Conservation (phyloP, 768 basidiomycete genomes). For the Pleurotus djamor region DNA sequence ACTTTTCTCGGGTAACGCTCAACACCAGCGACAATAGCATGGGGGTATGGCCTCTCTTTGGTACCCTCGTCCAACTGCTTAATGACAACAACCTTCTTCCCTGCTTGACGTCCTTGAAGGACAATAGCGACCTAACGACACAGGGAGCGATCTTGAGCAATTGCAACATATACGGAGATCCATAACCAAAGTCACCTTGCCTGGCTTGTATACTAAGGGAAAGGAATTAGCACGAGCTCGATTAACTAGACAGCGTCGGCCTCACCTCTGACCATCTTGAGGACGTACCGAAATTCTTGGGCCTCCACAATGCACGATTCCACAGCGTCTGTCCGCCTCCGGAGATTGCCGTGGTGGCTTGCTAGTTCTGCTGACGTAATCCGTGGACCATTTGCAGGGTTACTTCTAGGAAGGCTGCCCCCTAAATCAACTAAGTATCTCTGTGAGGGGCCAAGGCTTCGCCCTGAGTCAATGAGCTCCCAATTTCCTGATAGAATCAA, state of each 20-base stretch:
- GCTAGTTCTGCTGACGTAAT: slow-evolving; percentile 30
- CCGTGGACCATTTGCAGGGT: too few relatives aligned
- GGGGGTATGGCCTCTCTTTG: slow-evolving; percentile 94
- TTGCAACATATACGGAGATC: not conserved
- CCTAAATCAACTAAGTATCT: too few relatives aligned
- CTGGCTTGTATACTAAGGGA: slow-evolving; percentile 91
- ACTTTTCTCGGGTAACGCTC: slow-evolving; percentile 99
- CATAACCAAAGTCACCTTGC: slow-evolving; percentile 60
- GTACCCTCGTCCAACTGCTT: slow-evolving; percentile 97
- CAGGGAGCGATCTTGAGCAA: not conserved
- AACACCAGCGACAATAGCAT: slow-evolving; percentile 97
- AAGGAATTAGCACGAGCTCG: slow-evolving; percentile 13
- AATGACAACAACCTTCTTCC: slow-evolving; percentile 99
- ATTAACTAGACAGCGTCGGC: slow-evolving; percentile 6
- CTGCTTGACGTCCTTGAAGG: slow-evolving; percentile 98
- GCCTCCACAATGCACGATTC: slow-evolving; percentile 25
- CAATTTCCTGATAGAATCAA: too few relatives aligned
- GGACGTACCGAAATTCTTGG: slow-evolving; percentile 40
- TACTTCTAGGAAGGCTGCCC: too few relatives aligned
- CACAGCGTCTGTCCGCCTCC: slow-evolving; percentile 20
- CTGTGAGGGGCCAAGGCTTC: too few relatives aligned
- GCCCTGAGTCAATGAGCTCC: too few relatives aligned
- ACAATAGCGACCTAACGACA: slow-evolving; percentile 81
- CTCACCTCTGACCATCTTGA: slow-evolving; percentile 63
- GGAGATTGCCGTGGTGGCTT: slow-evolving; percentile 44